phyloP scores from a whole-genome alignment of 164 flowering plant genomes.

The Dillenia suffruticosa region DNA sequence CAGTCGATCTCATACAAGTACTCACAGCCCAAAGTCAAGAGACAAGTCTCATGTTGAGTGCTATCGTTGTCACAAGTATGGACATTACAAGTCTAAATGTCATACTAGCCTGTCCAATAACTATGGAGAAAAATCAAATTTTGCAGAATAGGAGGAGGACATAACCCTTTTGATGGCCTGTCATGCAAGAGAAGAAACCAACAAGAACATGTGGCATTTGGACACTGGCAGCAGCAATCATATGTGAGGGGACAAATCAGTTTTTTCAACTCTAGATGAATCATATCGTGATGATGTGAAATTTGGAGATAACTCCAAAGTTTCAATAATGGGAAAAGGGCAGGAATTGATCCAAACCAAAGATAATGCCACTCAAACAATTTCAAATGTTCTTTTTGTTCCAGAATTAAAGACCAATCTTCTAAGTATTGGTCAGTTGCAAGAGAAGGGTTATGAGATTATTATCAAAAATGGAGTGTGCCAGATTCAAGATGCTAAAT shows the following conservation, averaged over 20 bases:
- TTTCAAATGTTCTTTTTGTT: slow-evolving; percentile 12
- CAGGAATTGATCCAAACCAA: slow-evolving; percentile 12
- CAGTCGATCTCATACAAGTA: too few relatives aligned
- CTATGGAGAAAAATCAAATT: slow-evolving; percentile 9
- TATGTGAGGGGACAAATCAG: slow-evolving; percentile 16
- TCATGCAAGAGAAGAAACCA: background rate
- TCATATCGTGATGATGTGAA: slow-evolving; percentile 1
- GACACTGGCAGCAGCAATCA: slow-evolving; percentile 11
- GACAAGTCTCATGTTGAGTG: slow-evolving; percentile 27
- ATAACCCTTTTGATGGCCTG: slow-evolving; percentile 7
- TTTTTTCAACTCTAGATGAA: slow-evolving; percentile 12
- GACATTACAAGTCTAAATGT: slow-evolving; percentile 12
- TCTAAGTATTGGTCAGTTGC: background rate
- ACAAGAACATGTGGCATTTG: slow-evolving; percentile 6
- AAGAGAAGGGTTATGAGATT: slow-evolving; percentile 1
- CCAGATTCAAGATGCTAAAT: background rate
- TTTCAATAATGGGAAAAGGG: slow-evolving; percentile 8
- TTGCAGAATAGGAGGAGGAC: slow-evolving; percentile 1
- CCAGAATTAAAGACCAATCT: slow-evolving; percentile 1
- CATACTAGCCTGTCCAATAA: background rate
- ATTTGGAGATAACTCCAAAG: slow-evolving; percentile 1
- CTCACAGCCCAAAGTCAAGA: too few relatives aligned
- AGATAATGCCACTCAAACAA: slow-evolving; percentile 9
- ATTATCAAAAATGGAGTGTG: slow-evolving; percentile 1
- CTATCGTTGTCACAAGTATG: slow-evolving; percentile 16